Base-by-base conservation (phyloP, 2,329 filamentous ascomycete species). In the Nemania sp. region DNA sequence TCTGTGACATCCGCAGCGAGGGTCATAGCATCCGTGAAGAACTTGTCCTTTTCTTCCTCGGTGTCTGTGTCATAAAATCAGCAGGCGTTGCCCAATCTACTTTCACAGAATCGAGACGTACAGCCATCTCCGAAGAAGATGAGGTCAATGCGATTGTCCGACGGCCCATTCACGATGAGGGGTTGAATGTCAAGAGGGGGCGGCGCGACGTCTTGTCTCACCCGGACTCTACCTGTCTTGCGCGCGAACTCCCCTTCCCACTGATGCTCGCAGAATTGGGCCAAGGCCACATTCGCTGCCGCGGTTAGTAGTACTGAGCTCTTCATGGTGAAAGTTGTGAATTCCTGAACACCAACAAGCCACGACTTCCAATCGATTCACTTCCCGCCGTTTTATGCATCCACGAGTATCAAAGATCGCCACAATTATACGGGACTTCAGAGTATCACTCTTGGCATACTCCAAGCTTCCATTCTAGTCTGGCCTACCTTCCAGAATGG, bases 91-190 rank as follows among this genome's bases (percentile, higher is more conserved):
- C 6, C n/a, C 11, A 14, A 3, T 5, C n/a, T 5, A 40, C 15
- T 6, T 39, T n/a, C 7, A 26, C 36, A 33, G 15, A 30, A 15
- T 6, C 19, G 17, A 49, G 26, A 62, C 61, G 2, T 57, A 69
- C 66, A 69, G 56, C 66, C 66, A 53, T 69, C 66, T 14, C 66
- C 61, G 39, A 69, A 66, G 57, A 69, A 69, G 15, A 68, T 67
- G 33, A 69, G 61, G 45, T 69, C 65, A 41, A 69, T 52, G 17
- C 66, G 64, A 45, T 68, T 69, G 30, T 51, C 59, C 5, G 66
- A 66, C 2, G 63, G 64, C 11, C 66, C 66, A 34, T 61, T 69
- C n/a, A 68, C 62, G 34, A 67, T 69, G 44, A 69, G 64, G 17
- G 66, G 66, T 31, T 57, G 61, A 34, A 68, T 68, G 9, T 68